Evolutionary conservation across 73 alveolate genomes (phyloP), one percentile per base, ranked within the genome.

Genomic region (Effrenium voratum): DNA sequence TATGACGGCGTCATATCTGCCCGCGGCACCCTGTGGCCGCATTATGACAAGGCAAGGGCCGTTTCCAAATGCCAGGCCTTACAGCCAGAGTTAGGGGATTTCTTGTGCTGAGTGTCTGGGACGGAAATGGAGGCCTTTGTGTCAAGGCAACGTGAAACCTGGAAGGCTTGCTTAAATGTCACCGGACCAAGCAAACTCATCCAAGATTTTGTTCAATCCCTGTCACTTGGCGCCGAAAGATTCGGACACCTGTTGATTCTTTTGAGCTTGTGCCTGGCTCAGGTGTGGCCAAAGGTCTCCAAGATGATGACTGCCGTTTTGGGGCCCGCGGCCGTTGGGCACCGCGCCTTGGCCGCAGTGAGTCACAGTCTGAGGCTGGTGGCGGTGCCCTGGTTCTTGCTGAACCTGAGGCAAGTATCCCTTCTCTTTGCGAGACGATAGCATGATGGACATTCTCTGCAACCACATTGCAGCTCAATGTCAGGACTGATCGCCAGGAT

Each of bases 251-350:
- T 19, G 32, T 55, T 55, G 68, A 28, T 19, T 28, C 68, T 19
- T 28, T 28, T 55, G 32, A 28, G 68, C 68, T 28, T n/a, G 32
- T 55, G 68, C 1, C 15, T 55, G 32, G 3, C 68, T 19, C 6
- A 72, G 97, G 97, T 90, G 24, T 90, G 97, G 97, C 97, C 97
- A 24, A 90, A 90, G 87, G 55, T 90, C 19, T 75, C 97, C n/a
- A 90, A 90, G 97, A 90, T 90, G 97, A 90, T 90, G 97, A 90
- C 97, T 3, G 45, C 97, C 24, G 76, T 90, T 43, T 76, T 90
- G 19, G 87, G 97, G 34, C 97, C 82, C 32, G 36, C 57, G 24
- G 97, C 82, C 19, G 97, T 75, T 36, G 87, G 88, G 45, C 46
- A 59, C 13, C 87, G 95, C 41, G 5, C 28, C 49, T 45, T 28